Base-by-base conservation (phyloP, 2,329 filamentous ascomycete genomes). In the Fusarium nodosum region DNA sequence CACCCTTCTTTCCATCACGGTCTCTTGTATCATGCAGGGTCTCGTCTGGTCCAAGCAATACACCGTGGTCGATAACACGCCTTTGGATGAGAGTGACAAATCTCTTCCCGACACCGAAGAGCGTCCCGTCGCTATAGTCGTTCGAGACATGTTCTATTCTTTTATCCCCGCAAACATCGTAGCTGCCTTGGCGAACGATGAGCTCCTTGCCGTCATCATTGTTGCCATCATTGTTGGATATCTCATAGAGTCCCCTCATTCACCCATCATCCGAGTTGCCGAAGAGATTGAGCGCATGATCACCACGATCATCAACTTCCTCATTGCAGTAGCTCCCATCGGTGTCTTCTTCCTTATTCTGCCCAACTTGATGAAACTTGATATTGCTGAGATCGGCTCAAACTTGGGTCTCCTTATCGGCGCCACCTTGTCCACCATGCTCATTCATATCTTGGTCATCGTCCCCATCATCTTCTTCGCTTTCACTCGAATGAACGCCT, bases 291-390 rank as follows among this genome's bases (percentile, higher is more conserved):
- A 87, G 64, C 74, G 74, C 18, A 81, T 87, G 56, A 80, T 86
- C 60, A 81, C 80, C 57, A 77, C 76, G 33, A 74, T 85, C 67
- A 84, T 86, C 64, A 82, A 78, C 2, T 82, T 81, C 47, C 76
- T 86, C 33, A 86, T 86, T 75, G 77, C 83, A 59, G 61, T 82
- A 8, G 84, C 84, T 0, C 84, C 85, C 2, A 77, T 85, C 31
- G 84, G 84, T 68, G 83, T 87, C 55, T 87, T 87, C 75, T 86
- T 84, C 75, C 76, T 86, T 38, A 86, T 87, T 66, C 73, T 87
- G 61, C 79, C 83, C 41, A 87, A 86, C 69, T 73, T 87, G 42
- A 81, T 86, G 76, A 81, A 77, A 41, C 81, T 86, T 26, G 76
- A 85, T 62, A 81, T 86, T 42, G 76, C 70, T 7, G 76, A 82